phyloP scores from a whole-genome alignment of 495 filamentous ascomycete species.

The Penicillium cataractarum region DNA sequence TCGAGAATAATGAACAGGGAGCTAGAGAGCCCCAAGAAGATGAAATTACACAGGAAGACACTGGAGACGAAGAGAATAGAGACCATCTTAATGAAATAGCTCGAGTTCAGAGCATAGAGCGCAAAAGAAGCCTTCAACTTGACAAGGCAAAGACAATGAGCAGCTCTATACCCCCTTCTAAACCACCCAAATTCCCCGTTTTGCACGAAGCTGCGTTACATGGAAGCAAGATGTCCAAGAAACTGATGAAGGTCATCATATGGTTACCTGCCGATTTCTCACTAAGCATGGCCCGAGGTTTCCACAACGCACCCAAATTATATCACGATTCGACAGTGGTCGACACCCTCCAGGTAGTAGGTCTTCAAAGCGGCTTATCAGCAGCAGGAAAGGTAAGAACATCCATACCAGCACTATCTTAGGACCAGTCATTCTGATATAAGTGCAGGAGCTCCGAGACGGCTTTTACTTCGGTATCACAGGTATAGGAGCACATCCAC shows the following conservation, averaged over 20 bases:
- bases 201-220: slow-evolving; percentile 39
- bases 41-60: slow-evolving; percentile 3
- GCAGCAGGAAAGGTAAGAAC: slow-evolving; percentile 54
- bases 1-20: background rate
- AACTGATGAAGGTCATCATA: slow-evolving; percentile 68
- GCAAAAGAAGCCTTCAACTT: slow-evolving; percentile 18
- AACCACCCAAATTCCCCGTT: slow-evolving; percentile 5
- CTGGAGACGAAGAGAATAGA: slow-evolving; percentile 5
- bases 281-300: slow-evolving; percentile 72
- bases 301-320: slow-evolving; percentile 55
- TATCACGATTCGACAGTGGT: background rate
- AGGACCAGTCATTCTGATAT: slow-evolving; percentile 12
- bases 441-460: slow-evolving; percentile 61
- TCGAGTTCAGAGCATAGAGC: slow-evolving; percentile 14
- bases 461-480: slow-evolving; percentile 73
- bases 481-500: slow-evolving; percentile 71
- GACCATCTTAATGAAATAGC: slow-evolving; percentile 3
- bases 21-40: background rate
- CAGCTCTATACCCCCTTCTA: slow-evolving; percentile 12
- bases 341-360: background rate
- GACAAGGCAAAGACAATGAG: slow-evolving; percentile 14
- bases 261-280: slow-evolving; percentile 79
- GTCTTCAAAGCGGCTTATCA: slow-evolving; percentile 57
- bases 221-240: slow-evolving; percentile 33
- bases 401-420: background rate